Evolutionary conservation across 2,329 filamentous ascomycete genomes (phyloP).

Genomic region (Fusarium hostae): DNA sequence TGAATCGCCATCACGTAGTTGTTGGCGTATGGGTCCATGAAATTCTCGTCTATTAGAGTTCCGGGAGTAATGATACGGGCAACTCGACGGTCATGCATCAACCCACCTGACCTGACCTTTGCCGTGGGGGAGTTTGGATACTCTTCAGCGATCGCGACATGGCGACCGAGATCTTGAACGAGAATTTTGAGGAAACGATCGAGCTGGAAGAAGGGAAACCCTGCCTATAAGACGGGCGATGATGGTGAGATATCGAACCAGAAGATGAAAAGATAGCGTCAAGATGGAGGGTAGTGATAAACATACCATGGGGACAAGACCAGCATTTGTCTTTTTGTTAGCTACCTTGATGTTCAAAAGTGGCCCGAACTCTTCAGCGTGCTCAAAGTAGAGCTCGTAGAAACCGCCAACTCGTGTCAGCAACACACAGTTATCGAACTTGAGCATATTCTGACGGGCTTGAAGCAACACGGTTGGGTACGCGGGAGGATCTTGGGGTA

Average conservation of each 20-base stretch:
- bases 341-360: slow-evolving; percentile 89
- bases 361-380: slow-evolving; percentile 89
- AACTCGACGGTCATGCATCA: slow-evolving; percentile 86
- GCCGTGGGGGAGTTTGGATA: slow-evolving; percentile 78
- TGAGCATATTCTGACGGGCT: slow-evolving; percentile 87
- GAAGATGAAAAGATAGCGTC: slow-evolving; percentile 2
- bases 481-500: slow-evolving; percentile 58
- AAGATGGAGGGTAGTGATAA: slow-evolving; percentile 11
- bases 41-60: slow-evolving; percentile 96
- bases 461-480: slow-evolving; percentile 94
- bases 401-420: slow-evolving; percentile 94
- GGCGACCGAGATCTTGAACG: slow-evolving; percentile 88
- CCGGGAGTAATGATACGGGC: slow-evolving; percentile 92
- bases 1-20: slow-evolving; percentile 91
- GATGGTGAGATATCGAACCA: slow-evolving; percentile 30
- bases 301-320: slow-evolving; percentile 84
- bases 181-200: slow-evolving; percentile 93
- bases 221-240: slow-evolving; percentile 66
- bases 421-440: slow-evolving; percentile 89
- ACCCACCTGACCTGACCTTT: slow-evolving; percentile 78
- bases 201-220: slow-evolving; percentile 92
- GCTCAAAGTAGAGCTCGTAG: slow-evolving; percentile 97
- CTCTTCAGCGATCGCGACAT: slow-evolving; percentile 95
- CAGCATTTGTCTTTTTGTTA: slow-evolving; percentile 80
- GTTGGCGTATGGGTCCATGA: slow-evolving; percentile 93